These are phyloP conservation scores for Populus hybrid DNA, from an alignment of 441 rosid genomes.

Conservation along the genomic window DNA sequence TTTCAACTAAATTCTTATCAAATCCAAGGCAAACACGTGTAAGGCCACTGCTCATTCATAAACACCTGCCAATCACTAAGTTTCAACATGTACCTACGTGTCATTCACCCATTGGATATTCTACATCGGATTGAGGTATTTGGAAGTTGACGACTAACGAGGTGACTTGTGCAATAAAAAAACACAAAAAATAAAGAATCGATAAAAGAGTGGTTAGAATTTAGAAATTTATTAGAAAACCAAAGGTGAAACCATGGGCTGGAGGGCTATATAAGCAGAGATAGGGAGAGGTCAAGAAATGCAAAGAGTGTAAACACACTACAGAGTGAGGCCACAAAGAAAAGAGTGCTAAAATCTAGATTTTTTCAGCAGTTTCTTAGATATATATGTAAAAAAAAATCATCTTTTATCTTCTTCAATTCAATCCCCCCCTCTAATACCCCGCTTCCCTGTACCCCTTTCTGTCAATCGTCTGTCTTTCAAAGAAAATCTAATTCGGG, in stretches of 20 bases:
- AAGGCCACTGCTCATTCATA: background rate
- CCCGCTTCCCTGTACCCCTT: constrained; percentile 61
- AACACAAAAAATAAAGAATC: background rate
- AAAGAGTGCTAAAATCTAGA: background rate
- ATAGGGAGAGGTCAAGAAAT: background rate
- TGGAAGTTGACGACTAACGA: constrained; percentile 25
- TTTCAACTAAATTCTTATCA: constrained; percentile 1
- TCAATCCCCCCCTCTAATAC: constrained; percentile 24
- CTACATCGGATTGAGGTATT: constrained; percentile 20
- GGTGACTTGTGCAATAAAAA: background rate
- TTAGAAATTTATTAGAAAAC: background rate
- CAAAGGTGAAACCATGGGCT: constrained; percentile 7
- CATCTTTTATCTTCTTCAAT: background rate
- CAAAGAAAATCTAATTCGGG: constrained; percentile 24
- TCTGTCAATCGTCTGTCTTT: constrained; percentile 73
- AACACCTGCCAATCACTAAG: constrained; percentile 15
- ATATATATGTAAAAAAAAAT: background rate
- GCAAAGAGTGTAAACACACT: constrained; percentile 30
- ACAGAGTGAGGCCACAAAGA: constrained; percentile 23
- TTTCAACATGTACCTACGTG: background rate
- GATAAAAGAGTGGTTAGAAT: background rate
- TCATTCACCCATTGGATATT: constrained; percentile 15
- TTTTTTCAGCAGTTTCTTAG: background rate
- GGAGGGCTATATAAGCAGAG: constrained; percentile 30
- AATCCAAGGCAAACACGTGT: constrained; percentile 16